Evolutionary conservation across 768 basidiomycete species (phyloP).

Genomic region (Leccinum boreale): DNA sequence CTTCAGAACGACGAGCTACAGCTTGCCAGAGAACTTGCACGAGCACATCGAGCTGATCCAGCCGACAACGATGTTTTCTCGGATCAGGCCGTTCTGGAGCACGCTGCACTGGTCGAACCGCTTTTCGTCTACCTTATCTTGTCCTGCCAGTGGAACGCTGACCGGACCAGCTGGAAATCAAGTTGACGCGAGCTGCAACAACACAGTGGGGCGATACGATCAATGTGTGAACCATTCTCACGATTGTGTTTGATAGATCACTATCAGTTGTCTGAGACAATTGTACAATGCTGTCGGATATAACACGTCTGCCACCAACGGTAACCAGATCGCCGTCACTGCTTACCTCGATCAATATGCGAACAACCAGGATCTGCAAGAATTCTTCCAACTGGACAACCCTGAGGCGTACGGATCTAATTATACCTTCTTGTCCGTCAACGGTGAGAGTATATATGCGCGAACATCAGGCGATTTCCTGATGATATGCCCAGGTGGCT

Average conservation of each 20-base stretch:
- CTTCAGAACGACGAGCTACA: constrained; percentile 65
- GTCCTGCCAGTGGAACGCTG: constrained; percentile 13
- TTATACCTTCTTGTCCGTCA: constrained; percentile 53
- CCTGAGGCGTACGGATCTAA: constrained; percentile 49
- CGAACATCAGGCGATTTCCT: constrained; percentile 1
- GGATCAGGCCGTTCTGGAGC: constrained; percentile 40
- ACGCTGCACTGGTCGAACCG: constrained; percentile 34
- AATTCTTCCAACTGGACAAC: constrained; percentile 47
- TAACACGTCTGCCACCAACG: constrained; percentile 37
- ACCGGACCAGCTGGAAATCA: constrained; percentile 33
- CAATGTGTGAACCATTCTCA: background rate
- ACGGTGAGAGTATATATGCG: constrained; percentile 38
- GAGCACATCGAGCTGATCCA: constrained; percentile 65
- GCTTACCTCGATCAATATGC: constrained; percentile 54
- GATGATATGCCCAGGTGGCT: constrained; percentile 44
- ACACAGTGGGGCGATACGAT: constrained; percentile 18
- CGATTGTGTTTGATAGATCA: constrained; percentile 32
- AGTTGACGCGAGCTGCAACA: constrained; percentile 48
- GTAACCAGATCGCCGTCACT: constrained; percentile 54
- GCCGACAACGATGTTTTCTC: constrained; percentile 67
- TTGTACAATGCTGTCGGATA: constrained; percentile 54
- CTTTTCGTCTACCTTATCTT: background rate
- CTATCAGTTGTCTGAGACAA: constrained; percentile 50
- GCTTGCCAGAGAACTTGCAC: constrained; percentile 57
- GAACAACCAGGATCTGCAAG: constrained; percentile 49